Conservation (phyloP, 306 rosid genomes). For the Corylus heterophylla region DNA sequence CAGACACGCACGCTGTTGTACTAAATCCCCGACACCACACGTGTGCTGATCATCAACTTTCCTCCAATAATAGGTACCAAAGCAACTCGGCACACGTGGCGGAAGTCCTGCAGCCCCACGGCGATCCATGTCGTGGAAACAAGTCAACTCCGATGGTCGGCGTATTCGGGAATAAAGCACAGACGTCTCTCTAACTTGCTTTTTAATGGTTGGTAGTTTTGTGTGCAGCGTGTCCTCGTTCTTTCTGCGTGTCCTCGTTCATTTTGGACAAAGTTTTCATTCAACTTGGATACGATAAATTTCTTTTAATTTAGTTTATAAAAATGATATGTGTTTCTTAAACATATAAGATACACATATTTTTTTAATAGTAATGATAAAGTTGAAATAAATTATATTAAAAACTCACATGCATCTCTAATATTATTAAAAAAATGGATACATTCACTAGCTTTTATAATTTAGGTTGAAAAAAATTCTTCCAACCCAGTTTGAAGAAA, state of each 20-base stretch:
- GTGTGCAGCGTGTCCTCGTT: not conserved
- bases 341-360: no score
- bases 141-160: not conserved
- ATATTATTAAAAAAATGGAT: no score
- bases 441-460: no score
- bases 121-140: conserved; percentile 1
- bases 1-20: conserved; percentile 33
- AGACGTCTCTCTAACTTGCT: not conserved
- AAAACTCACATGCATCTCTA: no score
- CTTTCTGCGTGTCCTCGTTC: not conserved
- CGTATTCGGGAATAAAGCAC: not conserved
- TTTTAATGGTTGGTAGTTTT: not conserved
- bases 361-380: no score
- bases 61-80: not conserved
- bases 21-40: conserved; percentile 42
- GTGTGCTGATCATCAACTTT: conserved; percentile 34
- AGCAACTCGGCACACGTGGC: conserved; percentile 20
- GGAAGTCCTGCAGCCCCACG: conserved; percentile 3
- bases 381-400: no score
- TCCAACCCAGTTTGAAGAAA: no score
- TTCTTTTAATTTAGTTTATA: no score
- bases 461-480: no score
- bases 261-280: no score
- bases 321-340: no score
- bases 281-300: no score